These are phyloP conservation scores for Cladophialophora carrionii DNA, from an alignment of 2,329 filamentous ascomycete species.

Conservation along the genomic window DNA sequence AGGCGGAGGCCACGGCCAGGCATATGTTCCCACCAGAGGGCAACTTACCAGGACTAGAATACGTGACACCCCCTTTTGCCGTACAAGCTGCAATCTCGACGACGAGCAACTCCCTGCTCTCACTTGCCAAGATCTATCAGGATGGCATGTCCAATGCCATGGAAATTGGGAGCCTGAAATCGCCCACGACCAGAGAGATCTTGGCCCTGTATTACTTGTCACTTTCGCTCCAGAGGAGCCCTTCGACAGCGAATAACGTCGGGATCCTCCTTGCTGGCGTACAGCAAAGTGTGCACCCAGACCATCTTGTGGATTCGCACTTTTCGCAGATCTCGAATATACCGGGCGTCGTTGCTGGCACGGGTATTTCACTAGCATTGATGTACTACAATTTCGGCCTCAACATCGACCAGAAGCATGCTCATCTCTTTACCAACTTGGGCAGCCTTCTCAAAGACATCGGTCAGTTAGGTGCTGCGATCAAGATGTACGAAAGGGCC, in stretches of 20 bases:
- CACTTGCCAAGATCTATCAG: constrained; percentile 95
- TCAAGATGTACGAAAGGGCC: constrained; percentile 95
- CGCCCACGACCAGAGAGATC: constrained; percentile 85
- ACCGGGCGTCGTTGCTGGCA: constrained; percentile 81
- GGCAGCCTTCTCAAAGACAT: constrained; percentile 96
- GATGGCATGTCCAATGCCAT: constrained; percentile 73
- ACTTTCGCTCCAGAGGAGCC: constrained; percentile 88
- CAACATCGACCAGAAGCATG: constrained; percentile 81
- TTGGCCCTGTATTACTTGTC: constrained; percentile 94
- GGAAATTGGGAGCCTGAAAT: constrained; percentile 61
- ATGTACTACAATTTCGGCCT: constrained; percentile 96
- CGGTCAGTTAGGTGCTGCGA: constrained; percentile 85
- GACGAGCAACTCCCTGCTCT: constrained; percentile 92
- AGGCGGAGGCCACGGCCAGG: constrained; percentile 78
- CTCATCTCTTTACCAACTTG: constrained; percentile 94
- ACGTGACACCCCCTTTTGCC: constrained; percentile 70
- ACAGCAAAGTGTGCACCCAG: constrained; percentile 64
- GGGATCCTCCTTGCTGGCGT: constrained; percentile 95
- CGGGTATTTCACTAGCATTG: constrained; percentile 82
- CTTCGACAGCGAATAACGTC: constrained; percentile 97
- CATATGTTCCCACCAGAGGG: constrained; percentile 78
- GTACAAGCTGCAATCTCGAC: constrained; percentile 83
- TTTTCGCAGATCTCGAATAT: constrained; percentile 38
- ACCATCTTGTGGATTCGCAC: constrained; percentile 43
- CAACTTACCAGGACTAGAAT: constrained; percentile 76